Base-by-base conservation (phyloP, 2,329 filamentous ascomycete genomes). In the Didymella sp. region DNA sequence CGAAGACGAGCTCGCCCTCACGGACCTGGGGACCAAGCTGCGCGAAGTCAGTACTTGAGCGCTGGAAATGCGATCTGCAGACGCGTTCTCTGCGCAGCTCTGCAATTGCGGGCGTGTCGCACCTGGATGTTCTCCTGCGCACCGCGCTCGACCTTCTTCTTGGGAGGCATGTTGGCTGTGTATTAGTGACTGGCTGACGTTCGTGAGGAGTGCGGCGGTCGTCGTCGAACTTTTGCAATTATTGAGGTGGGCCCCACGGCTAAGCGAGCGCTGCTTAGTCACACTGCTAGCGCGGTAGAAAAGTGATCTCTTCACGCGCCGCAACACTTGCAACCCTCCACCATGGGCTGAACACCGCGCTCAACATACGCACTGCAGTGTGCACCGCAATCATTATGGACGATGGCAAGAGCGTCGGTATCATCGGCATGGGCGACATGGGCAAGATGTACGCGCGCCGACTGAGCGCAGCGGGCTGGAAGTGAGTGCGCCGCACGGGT, bases 351-450 rank as follows among this genome's bases (percentile, higher is more conserved):
- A 73, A 67, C 59, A 61, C 58, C 58, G 50, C 57, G 65, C 61
- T 52, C 59, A 58, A 66, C 48, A 59, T 62, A 53, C 62, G 62
- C 62, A 64, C 48, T 59, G 52, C 28, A 61, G 59, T 60, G 64
- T 66, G 64, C 56, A 58, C 60, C 50, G 72, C 68, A 80, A 55
- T 56, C 63, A 70, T 21, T 31, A 81, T 85, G 88, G 85, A 88
- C 67, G 82, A 85, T 24, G 61, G 59, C 72, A 91, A 91, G 75
- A 87, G 89, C 61, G 85, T 99, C 66, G 95, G 95, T 66, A 90
- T 99, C 73, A 99, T 99, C 76, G 95, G 95, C 59, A 97, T 99
- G 93, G 95, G 95, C 64, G 94, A 97, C 73, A 99, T 99, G 95
- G 95, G 95, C 72, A 96, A 89, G 84, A 96, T 99, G 92, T 99